phyloP scores from a whole-genome alignment of 2,329 filamentous ascomycete genomes.

The Ceratocystis papillata region DNA sequence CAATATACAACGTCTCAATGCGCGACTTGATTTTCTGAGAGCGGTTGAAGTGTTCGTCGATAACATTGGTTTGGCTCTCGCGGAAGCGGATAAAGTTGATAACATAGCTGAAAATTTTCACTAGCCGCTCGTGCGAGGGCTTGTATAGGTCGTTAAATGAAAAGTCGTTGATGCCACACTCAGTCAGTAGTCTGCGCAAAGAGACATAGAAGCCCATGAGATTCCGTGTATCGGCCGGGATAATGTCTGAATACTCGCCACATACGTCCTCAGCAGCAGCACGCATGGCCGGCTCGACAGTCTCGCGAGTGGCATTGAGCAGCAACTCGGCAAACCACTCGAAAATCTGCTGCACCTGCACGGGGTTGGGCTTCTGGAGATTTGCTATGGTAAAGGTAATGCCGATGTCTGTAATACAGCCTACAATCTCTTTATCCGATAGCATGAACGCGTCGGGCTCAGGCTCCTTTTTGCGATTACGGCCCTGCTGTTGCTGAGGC shows the following conservation, averaged over 20 bases:
- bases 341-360: slow-evolving; percentile 93
- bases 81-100: slow-evolving; percentile 99
- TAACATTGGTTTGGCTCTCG: slow-evolving; percentile 78
- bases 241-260: slow-evolving; percentile 71
- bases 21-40: slow-evolving; percentile 73
- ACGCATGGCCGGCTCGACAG: slow-evolving; percentile 88
- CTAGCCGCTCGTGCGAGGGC: slow-evolving; percentile 78
- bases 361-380: slow-evolving; percentile 83
- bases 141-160: slow-evolving; percentile 85
- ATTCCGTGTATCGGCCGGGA: slow-evolving; percentile 80
- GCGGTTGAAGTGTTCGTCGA: slow-evolving; percentile 90
- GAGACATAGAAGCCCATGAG: slow-evolving; percentile 92
- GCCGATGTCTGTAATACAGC: slow-evolving; percentile 94
- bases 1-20: slow-evolving; percentile 73
- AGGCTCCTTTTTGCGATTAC: slow-evolving; percentile 48
- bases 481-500: slow-evolving; percentile 41
- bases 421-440: slow-evolving; percentile 71
- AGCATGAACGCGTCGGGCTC: slow-evolving; percentile 51
- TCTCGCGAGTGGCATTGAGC: slow-evolving; percentile 85
- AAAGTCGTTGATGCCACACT: slow-evolving; percentile 89
- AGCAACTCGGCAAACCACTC: slow-evolving; percentile 94
- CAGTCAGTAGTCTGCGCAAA: slow-evolving; percentile 64
- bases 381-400: slow-evolving; percentile 79
- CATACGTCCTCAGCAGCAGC: slow-evolving; percentile 81
- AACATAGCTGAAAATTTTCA: slow-evolving; percentile 93